These are phyloP conservation scores for Entoloma clypeatum DNA, from an alignment of 1,284 basidiomycete species.

Conservation along the genomic window DNA sequence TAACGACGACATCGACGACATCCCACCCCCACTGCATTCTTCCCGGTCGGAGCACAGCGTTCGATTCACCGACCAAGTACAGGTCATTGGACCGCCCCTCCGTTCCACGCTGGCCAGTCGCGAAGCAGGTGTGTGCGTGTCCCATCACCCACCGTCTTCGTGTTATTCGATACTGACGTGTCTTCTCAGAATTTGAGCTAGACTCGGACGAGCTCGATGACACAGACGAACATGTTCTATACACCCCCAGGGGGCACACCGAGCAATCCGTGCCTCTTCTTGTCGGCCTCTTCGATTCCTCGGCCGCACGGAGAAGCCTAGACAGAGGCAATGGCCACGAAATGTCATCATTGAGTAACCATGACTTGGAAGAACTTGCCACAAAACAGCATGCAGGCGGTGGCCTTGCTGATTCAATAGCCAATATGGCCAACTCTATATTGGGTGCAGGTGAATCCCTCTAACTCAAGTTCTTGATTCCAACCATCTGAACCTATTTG, in stretches of 20 bases:
- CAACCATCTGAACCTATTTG: conserved; percentile 11
- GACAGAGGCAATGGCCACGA: conserved; percentile 42
- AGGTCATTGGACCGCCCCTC: conserved; percentile 61
- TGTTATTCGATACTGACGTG: conserved; percentile 12
- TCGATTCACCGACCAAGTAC: conserved; percentile 62
- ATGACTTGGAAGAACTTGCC: conserved; percentile 65
- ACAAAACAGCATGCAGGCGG: conserved; percentile 71
- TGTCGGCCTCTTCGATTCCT: conserved; percentile 66
- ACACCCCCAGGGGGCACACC: conserved; percentile 33
- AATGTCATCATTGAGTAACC: conserved; percentile 34
- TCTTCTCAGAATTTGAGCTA: conserved; percentile 63
- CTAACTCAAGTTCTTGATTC: conserved; percentile 3
- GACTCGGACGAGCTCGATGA: conserved; percentile 76
- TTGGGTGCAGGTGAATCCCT: conserved; percentile 77
- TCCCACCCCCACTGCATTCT: conserved; percentile 26
- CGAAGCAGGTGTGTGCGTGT: conserved; percentile 63
- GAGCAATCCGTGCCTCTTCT: conserved; percentile 71
- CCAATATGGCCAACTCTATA: conserved; percentile 97
- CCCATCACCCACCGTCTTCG: conserved; percentile 6
- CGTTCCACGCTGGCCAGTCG: conserved; percentile 69
- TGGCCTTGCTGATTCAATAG: conserved; percentile 78
- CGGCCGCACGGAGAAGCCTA: conserved; percentile 49
- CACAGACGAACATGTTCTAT: conserved; percentile 32
- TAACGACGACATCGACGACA: conserved; percentile 38
- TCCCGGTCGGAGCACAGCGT: conserved; percentile 40